Conservation (phyloP, 768 basidiomycete species). For the Lyophyllum semitale region DNA sequence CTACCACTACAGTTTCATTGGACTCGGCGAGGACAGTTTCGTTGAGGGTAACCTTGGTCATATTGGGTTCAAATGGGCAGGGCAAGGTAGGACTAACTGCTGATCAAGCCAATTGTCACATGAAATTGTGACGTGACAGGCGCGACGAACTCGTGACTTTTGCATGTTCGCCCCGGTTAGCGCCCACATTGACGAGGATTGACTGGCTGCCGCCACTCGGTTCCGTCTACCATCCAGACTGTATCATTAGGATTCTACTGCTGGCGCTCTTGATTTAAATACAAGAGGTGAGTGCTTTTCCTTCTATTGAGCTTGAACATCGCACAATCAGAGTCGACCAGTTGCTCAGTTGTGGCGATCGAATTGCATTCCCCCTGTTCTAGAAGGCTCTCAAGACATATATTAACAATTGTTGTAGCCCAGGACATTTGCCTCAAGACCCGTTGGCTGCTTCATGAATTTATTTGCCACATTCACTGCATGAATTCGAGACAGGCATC, state of each 20-base stretch:
- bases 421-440: neutral
- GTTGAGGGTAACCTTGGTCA: constrained; percentile 54
- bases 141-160: constrained; percentile 8
- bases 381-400: neutral
- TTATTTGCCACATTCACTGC: neutral
- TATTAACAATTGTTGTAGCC: neutral
- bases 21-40: constrained; percentile 60
- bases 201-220: constrained; percentile 1
- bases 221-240: neutral
- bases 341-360: neutral
- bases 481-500: neutral
- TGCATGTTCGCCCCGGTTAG: neutral
- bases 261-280: constrained; percentile 2
- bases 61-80: constrained; percentile 13
- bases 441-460: neutral
- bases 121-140: neutral
- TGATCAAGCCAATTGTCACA: neutral
- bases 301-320: neutral
- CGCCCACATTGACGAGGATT: neutral
- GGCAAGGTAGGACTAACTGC: too few relatives aligned
- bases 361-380: neutral
- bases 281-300: neutral
- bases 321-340: neutral
- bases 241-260: too few relatives aligned
- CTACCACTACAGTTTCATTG: constrained; percentile 54